phyloP scores from a whole-genome alignment of 805 yeast genomes.

The Limtongozyma cylindracea region DNA sequence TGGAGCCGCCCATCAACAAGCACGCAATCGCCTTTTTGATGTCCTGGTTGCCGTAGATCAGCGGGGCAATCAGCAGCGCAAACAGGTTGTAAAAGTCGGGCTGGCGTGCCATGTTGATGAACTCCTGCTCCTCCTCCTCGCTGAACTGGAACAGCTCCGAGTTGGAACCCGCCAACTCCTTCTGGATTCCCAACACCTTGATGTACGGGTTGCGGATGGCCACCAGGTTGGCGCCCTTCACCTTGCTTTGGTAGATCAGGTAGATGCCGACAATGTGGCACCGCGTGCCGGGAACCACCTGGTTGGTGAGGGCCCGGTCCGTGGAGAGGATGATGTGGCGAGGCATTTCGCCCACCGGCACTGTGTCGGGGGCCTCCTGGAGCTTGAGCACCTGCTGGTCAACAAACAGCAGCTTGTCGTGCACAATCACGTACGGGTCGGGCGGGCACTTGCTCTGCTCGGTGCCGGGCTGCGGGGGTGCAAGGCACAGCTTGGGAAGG shows the following conservation, averaged over 20 bases:
- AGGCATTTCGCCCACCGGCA: slow-evolving; percentile 98
- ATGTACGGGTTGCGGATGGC: slow-evolving; percentile 89
- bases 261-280: slow-evolving; percentile 85
- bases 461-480: slow-evolving; percentile 8
- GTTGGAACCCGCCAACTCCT: slow-evolving; percentile 53
- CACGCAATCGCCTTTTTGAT: slow-evolving; percentile 88
- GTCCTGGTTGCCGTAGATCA: slow-evolving; percentile 83
- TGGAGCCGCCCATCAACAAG: slow-evolving; percentile 81
- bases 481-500: slow-evolving; percentile 43
- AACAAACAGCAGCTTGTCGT: slow-evolving; percentile 79
- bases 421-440: slow-evolving; percentile 83
- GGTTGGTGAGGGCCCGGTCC: slow-evolving; percentile 75
- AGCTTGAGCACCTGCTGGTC: slow-evolving; percentile 87
- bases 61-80: slow-evolving; percentile 80
- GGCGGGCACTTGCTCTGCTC: slow-evolving; percentile 53
- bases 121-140: slow-evolving; percentile 89
- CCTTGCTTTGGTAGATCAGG: slow-evolving; percentile 59
- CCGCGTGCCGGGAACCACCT: slow-evolving; percentile 84
- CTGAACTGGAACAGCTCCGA: slow-evolving; percentile 35
- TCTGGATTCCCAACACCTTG: slow-evolving; percentile 64
- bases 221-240: slow-evolving; percentile 28
- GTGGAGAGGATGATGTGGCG: slow-evolving; percentile 72
- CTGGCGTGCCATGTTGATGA: slow-evolving; percentile 50
- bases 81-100: slow-evolving; percentile 76
- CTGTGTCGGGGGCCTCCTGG: slow-evolving; percentile 96